Conservation (phyloP, 2,329 filamentous ascomycete species). For the Aspergillus fumigatiaffinis region DNA sequence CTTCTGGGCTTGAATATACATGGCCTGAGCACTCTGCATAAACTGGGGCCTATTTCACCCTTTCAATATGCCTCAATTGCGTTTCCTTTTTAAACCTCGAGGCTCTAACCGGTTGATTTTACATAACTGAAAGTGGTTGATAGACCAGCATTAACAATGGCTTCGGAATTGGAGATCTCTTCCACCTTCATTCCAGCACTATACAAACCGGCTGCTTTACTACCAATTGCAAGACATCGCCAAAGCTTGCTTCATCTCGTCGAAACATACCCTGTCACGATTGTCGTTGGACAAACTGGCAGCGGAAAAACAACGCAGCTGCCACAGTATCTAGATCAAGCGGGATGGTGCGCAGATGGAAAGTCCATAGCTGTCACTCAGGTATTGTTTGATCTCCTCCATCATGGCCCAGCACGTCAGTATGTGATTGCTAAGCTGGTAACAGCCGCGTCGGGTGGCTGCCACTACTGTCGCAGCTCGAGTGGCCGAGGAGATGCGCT, state of each 20-base stretch:
- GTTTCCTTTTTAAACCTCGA: neutral
- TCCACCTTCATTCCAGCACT: conserved; percentile 67
- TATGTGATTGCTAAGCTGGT: conserved; percentile 5
- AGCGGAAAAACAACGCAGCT: conserved; percentile 96
- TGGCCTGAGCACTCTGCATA: neutral
- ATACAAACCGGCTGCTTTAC: conserved; percentile 76
- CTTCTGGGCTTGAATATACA: neutral
- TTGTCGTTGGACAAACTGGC: conserved; percentile 89
- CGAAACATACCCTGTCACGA: conserved; percentile 77
- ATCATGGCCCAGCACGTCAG: neutral
- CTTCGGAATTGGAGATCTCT: conserved; percentile 42
- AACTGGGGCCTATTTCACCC: neutral
- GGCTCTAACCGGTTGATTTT: neutral
- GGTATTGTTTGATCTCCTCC: conserved; percentile 51
- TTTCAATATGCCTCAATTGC: neutral
- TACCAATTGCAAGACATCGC: conserved; percentile 83
- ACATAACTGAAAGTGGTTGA: neutral
- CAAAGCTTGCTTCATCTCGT: conserved; percentile 78
- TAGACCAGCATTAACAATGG: conserved; percentile 28
- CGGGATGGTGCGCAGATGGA: conserved; percentile 82
- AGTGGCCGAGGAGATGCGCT: conserved; percentile 85
- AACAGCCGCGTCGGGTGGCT: conserved; percentile 79
- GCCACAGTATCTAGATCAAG: conserved; percentile 82
- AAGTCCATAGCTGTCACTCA: conserved; percentile 87
- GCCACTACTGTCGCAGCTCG: conserved; percentile 84